Conservation (phyloP, 495 filamentous ascomycete genomes). For the Penicillium macrosclerotiorum region DNA sequence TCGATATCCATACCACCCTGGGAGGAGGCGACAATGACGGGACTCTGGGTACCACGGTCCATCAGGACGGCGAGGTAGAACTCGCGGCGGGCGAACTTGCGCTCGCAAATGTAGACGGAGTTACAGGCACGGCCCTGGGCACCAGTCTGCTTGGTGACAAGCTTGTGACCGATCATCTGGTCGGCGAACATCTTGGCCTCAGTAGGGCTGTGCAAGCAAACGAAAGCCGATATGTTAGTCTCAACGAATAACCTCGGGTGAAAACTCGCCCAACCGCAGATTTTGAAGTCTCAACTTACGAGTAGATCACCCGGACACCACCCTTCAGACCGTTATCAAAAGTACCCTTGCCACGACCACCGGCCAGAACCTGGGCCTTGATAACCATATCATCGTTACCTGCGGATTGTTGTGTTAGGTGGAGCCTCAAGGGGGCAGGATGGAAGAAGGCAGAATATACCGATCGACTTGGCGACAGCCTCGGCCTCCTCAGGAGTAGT, state of each 20-base stretch:
- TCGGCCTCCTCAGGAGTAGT: constrained; percentile 83
- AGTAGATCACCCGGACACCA: constrained; percentile 97
- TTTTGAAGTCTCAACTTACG: constrained; percentile 48
- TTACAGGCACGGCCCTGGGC: constrained; percentile 88
- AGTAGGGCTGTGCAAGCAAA: constrained; percentile 49
- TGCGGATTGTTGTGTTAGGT: constrained; percentile 31
- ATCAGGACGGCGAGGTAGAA: constrained; percentile 98
- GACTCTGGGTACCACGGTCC: constrained; percentile 88
- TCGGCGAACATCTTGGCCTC: constrained; percentile 97
- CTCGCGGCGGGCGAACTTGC: constrained; percentile 97
- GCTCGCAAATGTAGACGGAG: constrained; percentile 96
- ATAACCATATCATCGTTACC: constrained; percentile 96
- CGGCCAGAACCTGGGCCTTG: constrained; percentile 98
- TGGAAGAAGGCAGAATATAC: constrained; percentile 37
- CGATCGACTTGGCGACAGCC: constrained; percentile 82
- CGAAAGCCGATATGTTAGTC: neutral
- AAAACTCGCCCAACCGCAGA: neutral
- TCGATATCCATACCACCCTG: constrained; percentile 99
- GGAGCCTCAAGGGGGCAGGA: constrained; percentile 18
- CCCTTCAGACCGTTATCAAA: constrained; percentile 99
- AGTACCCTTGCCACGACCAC: constrained; percentile 92
- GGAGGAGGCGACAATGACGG: constrained; percentile 94
- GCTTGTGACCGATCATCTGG: constrained; percentile 99
- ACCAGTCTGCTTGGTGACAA: constrained; percentile 99
- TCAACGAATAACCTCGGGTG: too few species aligned